These are phyloP conservation scores for Omphalotus guepiniiformis DNA, from an alignment of 768 basidiomycete species.

Conservation along the genomic window DNA sequence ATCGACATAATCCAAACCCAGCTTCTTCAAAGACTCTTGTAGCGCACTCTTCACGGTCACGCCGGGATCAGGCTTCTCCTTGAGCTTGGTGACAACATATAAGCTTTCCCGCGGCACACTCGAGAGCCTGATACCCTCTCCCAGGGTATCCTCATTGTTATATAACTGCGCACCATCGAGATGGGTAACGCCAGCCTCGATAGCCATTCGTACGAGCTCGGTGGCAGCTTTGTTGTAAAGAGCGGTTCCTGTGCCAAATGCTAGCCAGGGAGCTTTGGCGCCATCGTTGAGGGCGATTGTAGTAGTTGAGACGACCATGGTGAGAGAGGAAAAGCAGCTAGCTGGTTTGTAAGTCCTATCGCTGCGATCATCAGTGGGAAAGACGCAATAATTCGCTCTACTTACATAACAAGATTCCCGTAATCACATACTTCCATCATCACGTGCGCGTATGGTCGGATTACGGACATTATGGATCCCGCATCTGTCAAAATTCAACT, in stretches of 20 bases:
- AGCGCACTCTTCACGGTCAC: constrained; percentile 28
- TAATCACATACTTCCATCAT: too few relatives aligned
- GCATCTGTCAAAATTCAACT: too few relatives aligned
- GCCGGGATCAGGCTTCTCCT: constrained; percentile 24
- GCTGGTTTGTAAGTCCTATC: too few relatives aligned
- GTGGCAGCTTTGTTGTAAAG: constrained; percentile 41
- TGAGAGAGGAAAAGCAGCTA: too few relatives aligned
- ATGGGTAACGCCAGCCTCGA: constrained; percentile 51
- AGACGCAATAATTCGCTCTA: too few relatives aligned
- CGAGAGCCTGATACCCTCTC: constrained; percentile 17
- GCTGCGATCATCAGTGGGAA: too few relatives aligned
- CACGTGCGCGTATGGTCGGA: too few relatives aligned
- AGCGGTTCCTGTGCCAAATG: constrained; percentile 60
- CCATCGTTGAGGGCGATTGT: constrained; percentile 53
- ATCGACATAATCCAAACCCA: constrained; percentile 31
- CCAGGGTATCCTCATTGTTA: constrained; percentile 10
- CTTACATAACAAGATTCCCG: too few relatives aligned
- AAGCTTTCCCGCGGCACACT: constrained; percentile 33
- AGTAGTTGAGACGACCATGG: too few relatives aligned
- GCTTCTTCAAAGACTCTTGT: constrained; percentile 23
- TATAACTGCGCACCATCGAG: constrained; percentile 37
- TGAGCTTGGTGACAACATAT: constrained; percentile 42
- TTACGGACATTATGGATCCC: too few relatives aligned
- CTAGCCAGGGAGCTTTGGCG: constrained; percentile 48
- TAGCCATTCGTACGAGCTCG: constrained; percentile 38